phyloP scores from a whole-genome alignment of 2,329 filamentous ascomycete species.

The Fusarium hostae region DNA sequence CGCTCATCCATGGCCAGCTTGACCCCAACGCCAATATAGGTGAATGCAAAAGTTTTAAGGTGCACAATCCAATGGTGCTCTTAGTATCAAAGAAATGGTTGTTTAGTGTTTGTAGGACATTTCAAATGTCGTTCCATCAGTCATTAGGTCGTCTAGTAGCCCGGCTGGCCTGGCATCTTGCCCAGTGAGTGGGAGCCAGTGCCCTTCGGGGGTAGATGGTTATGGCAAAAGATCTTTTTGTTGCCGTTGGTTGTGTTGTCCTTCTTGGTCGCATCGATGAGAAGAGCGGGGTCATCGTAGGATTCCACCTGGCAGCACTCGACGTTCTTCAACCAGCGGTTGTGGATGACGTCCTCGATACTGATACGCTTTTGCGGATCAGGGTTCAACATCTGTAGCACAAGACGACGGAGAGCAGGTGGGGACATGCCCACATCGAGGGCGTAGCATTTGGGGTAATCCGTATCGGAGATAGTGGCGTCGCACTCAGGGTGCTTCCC shows the following conservation, averaged over 20 bases:
- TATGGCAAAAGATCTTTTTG: conserved; percentile 69
- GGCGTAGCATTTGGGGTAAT: conserved; percentile 72
- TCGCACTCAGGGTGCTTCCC: conserved; percentile 59
- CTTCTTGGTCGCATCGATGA: conserved; percentile 72
- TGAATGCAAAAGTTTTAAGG: conserved; percentile 26
- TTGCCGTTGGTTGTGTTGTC: conserved; percentile 54
- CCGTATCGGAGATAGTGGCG: conserved; percentile 61
- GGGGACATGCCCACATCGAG: conserved; percentile 75
- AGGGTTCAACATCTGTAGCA: conserved; percentile 86
- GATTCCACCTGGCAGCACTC: conserved; percentile 83
- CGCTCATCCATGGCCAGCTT: conserved; percentile 29
- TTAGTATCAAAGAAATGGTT: conserved; percentile 9
- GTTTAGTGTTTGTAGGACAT: conserved; percentile 9
- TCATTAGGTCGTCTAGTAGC: conserved; percentile 56
- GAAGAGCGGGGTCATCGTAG: conserved; percentile 70
- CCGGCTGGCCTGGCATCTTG: conserved; percentile 66
- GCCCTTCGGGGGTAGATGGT: conserved; percentile 63
- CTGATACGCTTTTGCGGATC: conserved; percentile 76
- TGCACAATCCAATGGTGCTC: conserved; percentile 7
- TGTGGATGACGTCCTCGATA: conserved; percentile 74
- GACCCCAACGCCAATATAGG: conserved; percentile 40
- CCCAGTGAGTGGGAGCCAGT: conserved; percentile 61
- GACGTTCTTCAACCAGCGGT: conserved; percentile 78
- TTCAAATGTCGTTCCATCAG: conserved; percentile 27
- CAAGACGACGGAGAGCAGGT: conserved; percentile 73